Evolutionary conservation across 129 eudicot genomes (phyloP).

Genomic region (Erigeron canadensis): DNA sequence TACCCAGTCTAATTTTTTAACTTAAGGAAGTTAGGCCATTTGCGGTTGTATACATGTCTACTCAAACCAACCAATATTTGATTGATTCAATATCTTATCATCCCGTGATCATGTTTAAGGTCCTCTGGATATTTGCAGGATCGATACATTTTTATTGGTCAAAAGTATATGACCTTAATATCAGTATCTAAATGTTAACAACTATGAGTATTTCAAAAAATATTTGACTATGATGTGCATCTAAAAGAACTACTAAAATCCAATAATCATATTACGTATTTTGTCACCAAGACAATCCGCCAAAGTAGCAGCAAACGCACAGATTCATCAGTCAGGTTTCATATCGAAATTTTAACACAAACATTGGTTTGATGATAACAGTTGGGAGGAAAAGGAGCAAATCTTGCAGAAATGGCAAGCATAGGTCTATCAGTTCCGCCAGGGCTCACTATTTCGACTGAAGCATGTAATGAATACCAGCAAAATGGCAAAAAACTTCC

Average conservation of each 20-base stretch:
- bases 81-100: too few relatives aligned
- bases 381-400: slow-evolving; percentile 99
- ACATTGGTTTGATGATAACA: slow-evolving; percentile 22
- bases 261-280: neutral
- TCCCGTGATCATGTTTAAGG: too few relatives aligned
- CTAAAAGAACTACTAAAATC: neutral
- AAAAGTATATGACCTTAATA: neutral
- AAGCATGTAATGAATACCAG: slow-evolving; percentile 95
- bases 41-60: too few relatives aligned
- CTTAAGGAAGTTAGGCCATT: too few relatives aligned
- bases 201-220: too few relatives aligned
- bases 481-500: slow-evolving; percentile 70
- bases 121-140: neutral
- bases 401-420: slow-evolving; percentile 98
- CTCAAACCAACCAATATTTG: too few relatives aligned
- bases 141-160: neutral
- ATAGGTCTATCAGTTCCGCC: slow-evolving; percentile 98
- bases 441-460: slow-evolving; percentile 93
- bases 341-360: neutral
- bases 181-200: too few relatives aligned
- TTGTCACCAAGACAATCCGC: neutral
- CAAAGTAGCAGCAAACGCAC: neutral
- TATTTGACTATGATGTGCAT: neutral
- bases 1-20: too few relatives aligned
- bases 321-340: neutral